Evolutionary conservation across 1,284 basidiomycete genomes (phyloP).

Genomic region (Moesziomyces sp.): DNA sequence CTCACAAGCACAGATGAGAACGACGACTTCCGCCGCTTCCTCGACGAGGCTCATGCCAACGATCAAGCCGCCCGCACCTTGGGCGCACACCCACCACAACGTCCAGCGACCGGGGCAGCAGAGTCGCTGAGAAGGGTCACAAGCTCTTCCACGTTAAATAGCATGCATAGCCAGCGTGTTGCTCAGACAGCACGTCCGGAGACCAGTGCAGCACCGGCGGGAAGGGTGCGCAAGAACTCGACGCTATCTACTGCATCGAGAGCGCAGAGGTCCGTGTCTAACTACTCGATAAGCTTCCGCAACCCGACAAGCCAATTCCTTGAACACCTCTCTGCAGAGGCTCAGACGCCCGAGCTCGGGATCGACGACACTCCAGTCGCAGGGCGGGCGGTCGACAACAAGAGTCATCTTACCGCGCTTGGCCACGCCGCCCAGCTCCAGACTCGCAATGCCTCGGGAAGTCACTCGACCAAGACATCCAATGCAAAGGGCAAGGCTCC

Average conservation of each 20-base stretch:
- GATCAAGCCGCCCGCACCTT: conserved; percentile 8
- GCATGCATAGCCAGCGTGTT: conserved; percentile 11
- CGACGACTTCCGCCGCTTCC: conserved; percentile 34
- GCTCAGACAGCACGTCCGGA: background rate
- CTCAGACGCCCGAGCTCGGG: conserved; percentile 27
- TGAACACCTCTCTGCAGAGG: conserved; percentile 28
- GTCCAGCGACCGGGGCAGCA: conserved; percentile 10
- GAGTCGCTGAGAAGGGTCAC: conserved; percentile 36
- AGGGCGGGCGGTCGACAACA: conserved; percentile 23
- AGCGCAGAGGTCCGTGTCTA: conserved; percentile 25
- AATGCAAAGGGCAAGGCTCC: conserved; percentile 16
- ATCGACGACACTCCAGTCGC: conserved; percentile 33
- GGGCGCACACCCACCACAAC: background rate
- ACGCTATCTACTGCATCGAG: conserved; percentile 8
- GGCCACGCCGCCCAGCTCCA: conserved; percentile 42
- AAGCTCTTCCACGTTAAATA: conserved; percentile 33
- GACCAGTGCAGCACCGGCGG: conserved; percentile 1
- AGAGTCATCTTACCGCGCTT: conserved; percentile 37
- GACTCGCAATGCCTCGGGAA: conserved; percentile 11
- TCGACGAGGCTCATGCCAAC: conserved; percentile 25
- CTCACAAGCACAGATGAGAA: conserved; percentile 28
- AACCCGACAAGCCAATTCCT: conserved; percentile 43
- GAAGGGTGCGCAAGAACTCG: conserved; percentile 8
- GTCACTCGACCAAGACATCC: background rate
- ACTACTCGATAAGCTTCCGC: conserved; percentile 32